Conservation (phyloP, 106 monocot species). For the Apostasia shenzhenica region DNA sequence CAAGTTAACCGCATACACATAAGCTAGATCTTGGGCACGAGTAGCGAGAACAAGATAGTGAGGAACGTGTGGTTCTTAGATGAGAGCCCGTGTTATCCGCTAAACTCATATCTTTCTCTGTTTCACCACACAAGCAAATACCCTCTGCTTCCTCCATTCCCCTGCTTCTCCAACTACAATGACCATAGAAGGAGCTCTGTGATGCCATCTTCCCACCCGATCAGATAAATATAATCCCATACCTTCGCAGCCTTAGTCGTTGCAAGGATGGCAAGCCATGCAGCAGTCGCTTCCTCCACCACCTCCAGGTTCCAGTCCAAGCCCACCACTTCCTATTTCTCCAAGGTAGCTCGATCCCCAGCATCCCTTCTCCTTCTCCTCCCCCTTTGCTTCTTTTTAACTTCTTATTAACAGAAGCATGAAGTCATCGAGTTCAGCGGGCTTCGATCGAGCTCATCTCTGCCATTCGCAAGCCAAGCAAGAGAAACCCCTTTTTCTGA, state of each 20-base stretch:
- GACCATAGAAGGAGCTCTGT: conserved; percentile 18
- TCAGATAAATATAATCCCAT: conserved; percentile 10
- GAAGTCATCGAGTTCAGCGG: conserved; percentile 76
- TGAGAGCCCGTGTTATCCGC: conserved; percentile 26
- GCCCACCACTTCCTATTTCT: conserved; percentile 29
- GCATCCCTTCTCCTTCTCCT: neutral
- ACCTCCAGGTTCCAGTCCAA: conserved; percentile 42
- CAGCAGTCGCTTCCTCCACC: conserved; percentile 85
- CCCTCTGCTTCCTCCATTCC: neutral
- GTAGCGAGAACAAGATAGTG: neutral
- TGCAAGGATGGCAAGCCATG: conserved; percentile 71
- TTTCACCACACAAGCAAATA: conserved; percentile 27
- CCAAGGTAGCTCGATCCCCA: conserved; percentile 23
- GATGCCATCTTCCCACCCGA: neutral
- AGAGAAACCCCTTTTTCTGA: conserved; percentile 65
- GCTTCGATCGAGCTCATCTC: conserved; percentile 44
- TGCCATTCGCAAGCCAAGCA: conserved; percentile 21
- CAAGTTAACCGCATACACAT: no score
- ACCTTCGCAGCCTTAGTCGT: neutral
- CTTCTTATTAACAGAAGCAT: conserved; percentile 32
- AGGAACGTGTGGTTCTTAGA: conserved; percentile 45
- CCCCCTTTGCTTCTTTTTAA: neutral
- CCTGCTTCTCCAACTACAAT: neutral
- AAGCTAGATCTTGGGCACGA: no score
- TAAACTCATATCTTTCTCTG: conserved; percentile 32